Conservation (phyloP, 805 yeast genomes). For the Saccharomycopsis capsularis region DNA sequence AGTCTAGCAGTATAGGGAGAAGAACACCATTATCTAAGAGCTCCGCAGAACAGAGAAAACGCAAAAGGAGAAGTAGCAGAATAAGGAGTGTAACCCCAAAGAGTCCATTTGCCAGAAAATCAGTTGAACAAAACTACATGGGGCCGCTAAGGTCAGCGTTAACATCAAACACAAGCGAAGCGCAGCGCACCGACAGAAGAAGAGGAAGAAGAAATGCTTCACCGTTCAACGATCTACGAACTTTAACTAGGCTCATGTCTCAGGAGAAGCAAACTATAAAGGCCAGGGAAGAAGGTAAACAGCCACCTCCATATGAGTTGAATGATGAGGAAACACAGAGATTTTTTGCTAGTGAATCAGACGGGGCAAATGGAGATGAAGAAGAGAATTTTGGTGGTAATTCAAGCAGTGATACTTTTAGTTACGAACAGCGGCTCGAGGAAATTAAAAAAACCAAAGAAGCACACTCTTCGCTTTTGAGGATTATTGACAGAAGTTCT, state of each 20-base stretch:
- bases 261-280: constrained; percentile 12
- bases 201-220: neutral
- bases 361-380: neutral
- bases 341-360: neutral
- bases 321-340: neutral
- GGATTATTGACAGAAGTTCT: neutral
- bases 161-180: no score
- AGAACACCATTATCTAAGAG: no score
- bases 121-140: constrained; percentile 3
- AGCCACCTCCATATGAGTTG: neutral
- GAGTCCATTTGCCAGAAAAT: constrained; percentile 11
- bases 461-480: constrained; percentile 1
- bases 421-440: neutral
- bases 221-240: constrained; percentile 12
- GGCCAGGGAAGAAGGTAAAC: neutral
- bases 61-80: neutral
- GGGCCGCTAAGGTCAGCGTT: no score
- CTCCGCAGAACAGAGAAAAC: no score
- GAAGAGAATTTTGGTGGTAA: neutral
- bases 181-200: neutral
- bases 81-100: constrained; percentile 6
- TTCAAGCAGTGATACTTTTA: neutral
- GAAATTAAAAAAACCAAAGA: constrained; percentile 1
- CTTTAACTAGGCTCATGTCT: constrained; percentile 14
- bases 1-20: neutral